Percentiles rank a stretch among this genome's conserved stretches.
phyloP scores from a whole-genome alignment of 2,329 filamentous ascomycete genomes.

The Colletotrichum gigasporum region DNA sequence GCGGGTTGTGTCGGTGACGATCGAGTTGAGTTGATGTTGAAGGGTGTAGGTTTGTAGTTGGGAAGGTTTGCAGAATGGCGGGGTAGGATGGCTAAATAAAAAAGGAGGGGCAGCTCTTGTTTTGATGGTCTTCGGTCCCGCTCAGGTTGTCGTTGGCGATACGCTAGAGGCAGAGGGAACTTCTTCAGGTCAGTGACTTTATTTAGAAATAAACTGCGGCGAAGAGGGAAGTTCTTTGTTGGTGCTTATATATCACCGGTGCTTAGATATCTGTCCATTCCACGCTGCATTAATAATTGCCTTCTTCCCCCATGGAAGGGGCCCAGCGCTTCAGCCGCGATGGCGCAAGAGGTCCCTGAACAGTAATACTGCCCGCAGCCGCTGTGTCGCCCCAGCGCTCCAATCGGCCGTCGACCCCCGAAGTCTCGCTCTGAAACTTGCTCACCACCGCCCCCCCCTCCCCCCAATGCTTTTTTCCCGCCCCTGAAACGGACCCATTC shows the following conservation, averaged over 20 bases:
- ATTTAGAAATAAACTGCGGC: too few species aligned
- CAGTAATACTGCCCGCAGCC: too few species aligned
- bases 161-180: too few species aligned
- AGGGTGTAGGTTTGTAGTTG: conserved; percentile 4
- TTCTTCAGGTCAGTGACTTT: too few species aligned
- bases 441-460: conserved; percentile 14
- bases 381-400: conserved; percentile 2
- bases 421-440: conserved; percentile 33
- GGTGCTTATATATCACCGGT: conserved; percentile 6
- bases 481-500: conserved; percentile 29
- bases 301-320: background rate
- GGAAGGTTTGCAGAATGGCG: conserved; percentile 20
- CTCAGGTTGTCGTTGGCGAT: background rate
- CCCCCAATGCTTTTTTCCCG: background rate
- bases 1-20: conserved; percentile 16
- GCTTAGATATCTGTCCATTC: conserved; percentile 21
- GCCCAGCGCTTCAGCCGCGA: conserved; percentile 1
- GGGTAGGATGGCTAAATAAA: conserved; percentile 19
- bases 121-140: background rate
- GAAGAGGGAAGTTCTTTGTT: too few species aligned
- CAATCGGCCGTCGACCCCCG: conserved; percentile 13
- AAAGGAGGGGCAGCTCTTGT: conserved; percentile 23
- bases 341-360: conserved; percentile 30
- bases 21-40: background rate
- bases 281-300: conserved; percentile 27